phyloP scores from a whole-genome alignment of 805 yeast genomes.

The Pichia deserticola region DNA sequence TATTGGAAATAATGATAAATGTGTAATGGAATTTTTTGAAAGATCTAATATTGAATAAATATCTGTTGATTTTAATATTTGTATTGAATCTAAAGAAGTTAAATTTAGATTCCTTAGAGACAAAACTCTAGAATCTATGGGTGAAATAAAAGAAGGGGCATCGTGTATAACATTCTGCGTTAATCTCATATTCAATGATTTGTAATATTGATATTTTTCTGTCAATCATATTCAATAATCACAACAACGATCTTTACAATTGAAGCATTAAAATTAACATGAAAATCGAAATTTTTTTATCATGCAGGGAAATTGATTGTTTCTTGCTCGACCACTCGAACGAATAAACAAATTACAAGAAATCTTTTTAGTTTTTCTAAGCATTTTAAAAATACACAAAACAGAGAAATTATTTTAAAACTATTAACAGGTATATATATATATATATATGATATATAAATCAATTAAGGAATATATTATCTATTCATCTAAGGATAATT shows the following conservation, averaged over 20 bases:
- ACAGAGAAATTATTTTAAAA: background rate
- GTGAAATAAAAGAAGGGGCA: slow-evolving; percentile 46
- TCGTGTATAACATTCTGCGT: slow-evolving; percentile 42
- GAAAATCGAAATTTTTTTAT: no score
- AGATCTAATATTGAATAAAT: slow-evolving; percentile 57
- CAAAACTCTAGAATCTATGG: slow-evolving; percentile 37
- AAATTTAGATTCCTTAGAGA: slow-evolving; percentile 34
- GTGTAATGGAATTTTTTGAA: slow-evolving; percentile 63
- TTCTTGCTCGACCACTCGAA: no score
- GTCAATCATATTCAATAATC: no score
- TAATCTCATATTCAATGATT: slow-evolving; percentile 38
- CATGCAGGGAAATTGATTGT: no score
- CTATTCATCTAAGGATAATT: slow-evolving; percentile 41
- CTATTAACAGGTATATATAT: background rate
- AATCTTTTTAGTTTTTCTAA: no score
- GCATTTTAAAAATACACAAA: background rate
- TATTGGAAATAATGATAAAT: slow-evolving; percentile 43
- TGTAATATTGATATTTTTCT: no score
- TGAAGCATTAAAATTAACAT: no score
- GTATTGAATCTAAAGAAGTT: slow-evolving; percentile 36
- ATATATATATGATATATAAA: background rate
- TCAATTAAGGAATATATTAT: background rate
- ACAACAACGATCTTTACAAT: no score
- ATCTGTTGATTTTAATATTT: slow-evolving; percentile 28
- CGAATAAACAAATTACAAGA: no score